phyloP scores from a whole-genome alignment of 2,329 filamentous ascomycete species.

The Aspergillus luchuensis region DNA sequence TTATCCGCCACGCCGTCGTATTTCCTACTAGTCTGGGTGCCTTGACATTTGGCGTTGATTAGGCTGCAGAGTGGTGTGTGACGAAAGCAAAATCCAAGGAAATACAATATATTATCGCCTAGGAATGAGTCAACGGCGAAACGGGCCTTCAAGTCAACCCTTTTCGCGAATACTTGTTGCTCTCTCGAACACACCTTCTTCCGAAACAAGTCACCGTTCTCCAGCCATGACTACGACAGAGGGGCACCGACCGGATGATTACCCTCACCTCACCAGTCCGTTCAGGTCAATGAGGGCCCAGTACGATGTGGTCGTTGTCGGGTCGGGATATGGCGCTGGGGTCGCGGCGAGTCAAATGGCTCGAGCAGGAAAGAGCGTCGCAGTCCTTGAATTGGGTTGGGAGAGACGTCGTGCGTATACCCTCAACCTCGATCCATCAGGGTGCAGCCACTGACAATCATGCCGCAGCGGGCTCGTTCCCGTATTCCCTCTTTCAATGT shows the following conservation, averaged over 20 bases:
- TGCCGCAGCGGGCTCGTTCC: conserved; percentile 18
- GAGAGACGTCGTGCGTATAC: conserved; percentile 58
- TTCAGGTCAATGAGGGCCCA: background rate
- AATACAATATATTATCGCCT: too few relatives aligned
- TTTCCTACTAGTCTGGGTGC: background rate
- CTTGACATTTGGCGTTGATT: background rate
- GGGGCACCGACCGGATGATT: background rate
- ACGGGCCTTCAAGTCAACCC: too few relatives aligned
- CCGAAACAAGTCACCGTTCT: background rate
- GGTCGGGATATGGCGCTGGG: conserved; percentile 68
- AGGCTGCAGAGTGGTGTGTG: too few relatives aligned
- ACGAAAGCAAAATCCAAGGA: too few relatives aligned
- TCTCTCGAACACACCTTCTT: background rate
- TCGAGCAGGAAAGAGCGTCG: conserved; percentile 61
- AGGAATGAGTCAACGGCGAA: too few relatives aligned
- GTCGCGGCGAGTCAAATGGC: conserved; percentile 68
- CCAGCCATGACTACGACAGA: background rate
- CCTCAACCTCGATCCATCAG: background rate
- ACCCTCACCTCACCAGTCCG: background rate
- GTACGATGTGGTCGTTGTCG: conserved; percentile 69
- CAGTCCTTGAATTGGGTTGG: conserved; percentile 64
- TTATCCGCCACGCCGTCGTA: background rate
- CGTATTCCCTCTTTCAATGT: conserved; percentile 13
- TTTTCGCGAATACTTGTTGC: too few relatives aligned
- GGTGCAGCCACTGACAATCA: background rate